Evolutionary conservation across 2,329 filamentous ascomycete genomes (phyloP).

Genomic region (Lachnellula arida): DNA sequence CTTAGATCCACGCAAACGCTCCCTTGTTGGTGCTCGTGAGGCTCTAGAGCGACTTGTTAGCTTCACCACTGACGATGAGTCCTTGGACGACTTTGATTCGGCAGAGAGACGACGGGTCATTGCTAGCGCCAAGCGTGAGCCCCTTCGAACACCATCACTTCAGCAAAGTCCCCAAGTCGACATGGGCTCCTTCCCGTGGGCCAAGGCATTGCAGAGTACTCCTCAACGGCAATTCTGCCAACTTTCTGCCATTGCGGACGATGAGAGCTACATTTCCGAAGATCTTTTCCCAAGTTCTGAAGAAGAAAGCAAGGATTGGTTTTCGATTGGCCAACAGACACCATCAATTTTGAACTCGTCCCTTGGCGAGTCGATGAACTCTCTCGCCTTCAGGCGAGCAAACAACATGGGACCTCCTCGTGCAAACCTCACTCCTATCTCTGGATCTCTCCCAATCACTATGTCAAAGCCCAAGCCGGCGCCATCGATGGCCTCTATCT

Average conservation of each 20-base stretch:
- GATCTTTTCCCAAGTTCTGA: conserved; percentile 81
- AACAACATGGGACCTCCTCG: conserved; percentile 42
- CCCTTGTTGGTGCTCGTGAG: conserved; percentile 70
- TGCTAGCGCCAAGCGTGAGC: conserved; percentile 86
- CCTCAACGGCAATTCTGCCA: conserved; percentile 70
- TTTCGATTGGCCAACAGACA: conserved; percentile 68
- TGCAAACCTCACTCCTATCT: conserved; percentile 53
- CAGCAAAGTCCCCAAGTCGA: conserved; percentile 74
- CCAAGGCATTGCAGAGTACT: conserved; percentile 77
- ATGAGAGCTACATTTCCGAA: conserved; percentile 68
- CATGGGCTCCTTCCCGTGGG: conserved; percentile 87
- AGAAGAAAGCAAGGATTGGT: conserved; percentile 68
- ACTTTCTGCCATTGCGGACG: conserved; percentile 78
- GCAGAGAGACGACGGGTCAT: conserved; percentile 66
- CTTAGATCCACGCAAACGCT: conserved; percentile 84
- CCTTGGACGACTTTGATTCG: conserved; percentile 87
- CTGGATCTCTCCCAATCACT: conserved; percentile 71
- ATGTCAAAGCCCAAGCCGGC: conserved; percentile 69
- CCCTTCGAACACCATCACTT: conserved; percentile 90
- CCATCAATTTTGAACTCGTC: conserved; percentile 82
- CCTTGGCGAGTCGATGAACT: conserved; percentile 75
- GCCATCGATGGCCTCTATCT: conserved; percentile 63
- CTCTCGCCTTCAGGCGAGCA: conserved; percentile 52
- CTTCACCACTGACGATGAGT: conserved; percentile 92
- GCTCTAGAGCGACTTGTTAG: conserved; percentile 75